Evolutionary conservation across 345 rosid species (phyloP).

Genomic region (Syzygium aromaticum): DNA sequence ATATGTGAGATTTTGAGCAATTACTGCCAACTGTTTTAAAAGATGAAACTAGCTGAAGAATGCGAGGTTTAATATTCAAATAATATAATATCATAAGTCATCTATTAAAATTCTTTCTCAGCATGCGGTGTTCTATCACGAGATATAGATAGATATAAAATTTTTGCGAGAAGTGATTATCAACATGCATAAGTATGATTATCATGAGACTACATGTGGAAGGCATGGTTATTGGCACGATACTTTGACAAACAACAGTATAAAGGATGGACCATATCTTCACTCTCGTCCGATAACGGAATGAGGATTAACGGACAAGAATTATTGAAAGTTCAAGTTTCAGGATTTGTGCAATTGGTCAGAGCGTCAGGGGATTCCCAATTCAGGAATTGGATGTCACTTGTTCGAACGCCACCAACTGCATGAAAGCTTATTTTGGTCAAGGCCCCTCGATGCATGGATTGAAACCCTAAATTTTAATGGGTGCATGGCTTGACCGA

Average conservation of each 20-base stretch:
- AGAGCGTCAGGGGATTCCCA: neutral
- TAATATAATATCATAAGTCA: neutral
- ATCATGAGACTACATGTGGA: neutral
- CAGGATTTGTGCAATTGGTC: neutral
- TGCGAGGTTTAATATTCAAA: too few species aligned
- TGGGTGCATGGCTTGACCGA: rapidly evolving
- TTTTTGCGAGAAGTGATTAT: neutral
- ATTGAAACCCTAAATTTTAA: neutral
- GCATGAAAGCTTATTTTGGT: neutral
- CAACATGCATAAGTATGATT: neutral
- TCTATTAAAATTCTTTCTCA: neutral
- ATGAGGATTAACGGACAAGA: neutral
- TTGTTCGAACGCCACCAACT: neutral
- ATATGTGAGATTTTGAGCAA: too few species aligned
- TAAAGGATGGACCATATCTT: neutral
- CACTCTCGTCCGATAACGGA: neutral
- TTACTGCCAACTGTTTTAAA: rapidly evolving
- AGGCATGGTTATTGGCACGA: neutral
- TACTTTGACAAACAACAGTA: neutral
- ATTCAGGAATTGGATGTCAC: rapidly evolving
- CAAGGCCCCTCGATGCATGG: neutral
- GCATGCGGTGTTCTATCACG: neutral
- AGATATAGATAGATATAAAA: too few species aligned
- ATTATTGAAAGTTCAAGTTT: neutral
- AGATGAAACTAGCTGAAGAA: too few species aligned